Percentiles rank a stretch among this genome's conserved stretches.
phyloP scores from a whole-genome alignment of 169 alveolate species.

The Eimeria maxima region DNA sequence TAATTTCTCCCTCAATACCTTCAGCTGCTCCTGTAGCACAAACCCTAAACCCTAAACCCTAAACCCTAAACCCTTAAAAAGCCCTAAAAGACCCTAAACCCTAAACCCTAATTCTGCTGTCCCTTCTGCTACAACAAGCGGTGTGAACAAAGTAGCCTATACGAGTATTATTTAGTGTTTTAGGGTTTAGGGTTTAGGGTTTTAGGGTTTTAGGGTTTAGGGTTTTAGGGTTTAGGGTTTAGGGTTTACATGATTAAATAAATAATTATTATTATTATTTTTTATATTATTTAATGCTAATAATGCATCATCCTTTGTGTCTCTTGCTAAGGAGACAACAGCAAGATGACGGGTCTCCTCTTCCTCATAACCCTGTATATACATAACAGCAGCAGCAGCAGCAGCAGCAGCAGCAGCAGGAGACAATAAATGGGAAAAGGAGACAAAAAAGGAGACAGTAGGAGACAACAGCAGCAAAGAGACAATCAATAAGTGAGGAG shows the following conservation, averaged over 20 bases:
- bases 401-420: not conserved
- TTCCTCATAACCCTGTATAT: slow-evolving; percentile 12
- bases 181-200: no score
- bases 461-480: not conserved
- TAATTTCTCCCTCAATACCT: slow-evolving; percentile 4
- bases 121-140: not conserved
- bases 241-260: not conserved
- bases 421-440: not conserved
- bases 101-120: not conserved
- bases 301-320: slow-evolving; percentile 7
- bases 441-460: not conserved
- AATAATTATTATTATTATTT: not conserved
- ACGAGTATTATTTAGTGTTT: no score
- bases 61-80: not conserved
- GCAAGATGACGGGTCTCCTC: slow-evolving; percentile 25
- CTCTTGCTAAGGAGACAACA: not conserved
- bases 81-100: not conserved
- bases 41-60: slow-evolving; percentile 36
- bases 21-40: slow-evolving; percentile 26
- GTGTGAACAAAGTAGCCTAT: not conserved
- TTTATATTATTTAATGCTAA: not conserved
- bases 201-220: not conserved
- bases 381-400: not conserved
- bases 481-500: not conserved
- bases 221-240: slow-evolving; percentile 39